These are phyloP conservation scores for Neurospora sp. DNA, from an alignment of 2,329 filamentous ascomycete genomes.

Conservation along the genomic window DNA sequence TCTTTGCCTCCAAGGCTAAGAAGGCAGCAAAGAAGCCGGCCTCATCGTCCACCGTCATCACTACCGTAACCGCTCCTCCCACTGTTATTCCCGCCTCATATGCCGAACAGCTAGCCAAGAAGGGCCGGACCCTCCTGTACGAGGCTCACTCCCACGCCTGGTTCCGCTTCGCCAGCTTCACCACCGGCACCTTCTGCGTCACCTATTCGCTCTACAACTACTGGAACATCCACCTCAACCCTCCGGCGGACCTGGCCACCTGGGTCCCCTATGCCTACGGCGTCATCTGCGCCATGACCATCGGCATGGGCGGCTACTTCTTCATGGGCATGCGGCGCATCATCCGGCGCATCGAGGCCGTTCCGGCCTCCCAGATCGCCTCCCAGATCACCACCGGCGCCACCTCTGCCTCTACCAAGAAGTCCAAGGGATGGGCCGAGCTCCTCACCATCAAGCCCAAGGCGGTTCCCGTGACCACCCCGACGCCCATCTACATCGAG, in stretches of 20 bases:
- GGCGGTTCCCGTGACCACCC: conserved; percentile 1
- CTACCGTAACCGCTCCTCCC: conserved; percentile 4
- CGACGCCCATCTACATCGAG: conserved; percentile 38
- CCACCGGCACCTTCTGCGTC: conserved; percentile 43
- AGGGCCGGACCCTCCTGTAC: conserved; percentile 51
- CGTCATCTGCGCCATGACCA: conserved; percentile 50
- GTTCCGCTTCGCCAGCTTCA: conserved; percentile 52
- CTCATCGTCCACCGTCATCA: conserved; percentile 2
- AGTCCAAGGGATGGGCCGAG: conserved; percentile 4
- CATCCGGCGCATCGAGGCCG: conserved; percentile 46
- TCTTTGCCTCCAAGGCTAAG: not conserved
- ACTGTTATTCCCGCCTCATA: conserved; percentile 24
- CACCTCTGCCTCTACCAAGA: conserved; percentile 5
- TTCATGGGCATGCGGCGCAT: conserved; percentile 47
- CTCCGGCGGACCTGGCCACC: conserved; percentile 39
- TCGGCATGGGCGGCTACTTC: conserved; percentile 49
- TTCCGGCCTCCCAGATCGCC: conserved; percentile 27
- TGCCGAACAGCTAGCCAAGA: conserved; percentile 45
- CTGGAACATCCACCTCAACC: conserved; percentile 36
- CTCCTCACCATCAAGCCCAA: conserved; percentile 8
- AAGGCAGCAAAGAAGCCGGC: conserved; percentile 1
- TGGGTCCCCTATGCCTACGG: conserved; percentile 51
- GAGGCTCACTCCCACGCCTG: conserved; percentile 53
- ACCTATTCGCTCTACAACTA: conserved; percentile 41
- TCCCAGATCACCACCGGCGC: conserved; percentile 6